Conservation (phyloP, 2,329 filamentous ascomycete species). For the Purpureocillium takamizusanense region DNA sequence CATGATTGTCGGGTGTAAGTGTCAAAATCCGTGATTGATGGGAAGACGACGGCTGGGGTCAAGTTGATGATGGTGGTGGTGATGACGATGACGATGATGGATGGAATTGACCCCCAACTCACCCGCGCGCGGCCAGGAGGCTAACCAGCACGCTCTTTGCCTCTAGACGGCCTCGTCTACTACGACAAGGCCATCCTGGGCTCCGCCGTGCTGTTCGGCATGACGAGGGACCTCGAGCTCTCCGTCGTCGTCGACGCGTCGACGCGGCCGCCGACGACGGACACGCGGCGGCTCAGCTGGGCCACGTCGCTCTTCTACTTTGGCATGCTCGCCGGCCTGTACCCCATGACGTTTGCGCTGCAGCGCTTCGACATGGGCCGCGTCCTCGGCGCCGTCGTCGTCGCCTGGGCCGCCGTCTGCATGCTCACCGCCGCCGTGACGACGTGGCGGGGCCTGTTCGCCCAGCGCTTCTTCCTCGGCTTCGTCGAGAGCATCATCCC, state of each 20-base stretch:
- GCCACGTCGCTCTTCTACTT: constrained; percentile 76
- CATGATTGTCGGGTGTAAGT: constrained; percentile 47
- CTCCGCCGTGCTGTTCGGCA: constrained; percentile 64
- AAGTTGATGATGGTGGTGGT: too few relatives aligned
- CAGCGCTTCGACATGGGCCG: constrained; percentile 59
- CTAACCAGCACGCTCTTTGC: too few relatives aligned
- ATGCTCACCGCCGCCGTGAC: constrained; percentile 61
- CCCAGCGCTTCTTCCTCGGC: constrained; percentile 55
- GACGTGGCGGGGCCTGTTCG: constrained; percentile 53
- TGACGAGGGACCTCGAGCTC: constrained; percentile 60
- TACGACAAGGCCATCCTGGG: constrained; percentile 61
- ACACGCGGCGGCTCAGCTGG: constrained; percentile 64
- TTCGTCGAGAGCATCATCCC: constrained; percentile 58
- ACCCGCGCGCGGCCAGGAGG: too few relatives aligned
- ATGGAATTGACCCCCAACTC: too few relatives aligned
- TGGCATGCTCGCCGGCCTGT: constrained; percentile 65
- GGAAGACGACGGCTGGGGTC: too few relatives aligned
- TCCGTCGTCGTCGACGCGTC: constrained; percentile 30
- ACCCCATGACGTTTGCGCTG: constrained; percentile 62
- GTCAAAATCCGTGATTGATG: neutral
- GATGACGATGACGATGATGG: too few relatives aligned
- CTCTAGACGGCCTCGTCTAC: constrained; percentile 29
- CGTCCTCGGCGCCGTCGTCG: constrained; percentile 53
- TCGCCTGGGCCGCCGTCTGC: constrained; percentile 59
- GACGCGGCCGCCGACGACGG: constrained; percentile 42